Evolutionary conservation across 2,329 filamentous ascomycete genomes (phyloP).

Genomic region (Arthrobotrys iridis): DNA sequence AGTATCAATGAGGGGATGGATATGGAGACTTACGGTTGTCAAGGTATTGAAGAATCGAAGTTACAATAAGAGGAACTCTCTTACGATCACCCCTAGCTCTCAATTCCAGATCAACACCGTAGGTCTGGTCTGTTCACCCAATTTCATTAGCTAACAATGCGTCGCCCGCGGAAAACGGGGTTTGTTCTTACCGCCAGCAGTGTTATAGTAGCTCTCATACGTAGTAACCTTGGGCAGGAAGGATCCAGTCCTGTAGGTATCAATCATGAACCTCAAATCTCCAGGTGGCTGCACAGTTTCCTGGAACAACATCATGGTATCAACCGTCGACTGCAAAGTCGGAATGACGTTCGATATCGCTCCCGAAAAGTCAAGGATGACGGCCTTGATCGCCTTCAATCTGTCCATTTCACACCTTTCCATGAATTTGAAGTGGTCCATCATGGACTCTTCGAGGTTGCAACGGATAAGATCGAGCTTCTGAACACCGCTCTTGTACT

Average conservation of each 20-base stretch:
- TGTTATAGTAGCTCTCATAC: slow-evolving; percentile 99
- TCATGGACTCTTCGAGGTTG: slow-evolving; percentile 93
- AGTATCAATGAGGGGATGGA: background rate
- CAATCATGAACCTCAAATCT: slow-evolving; percentile 90
- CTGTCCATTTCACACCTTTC: slow-evolving; percentile 96
- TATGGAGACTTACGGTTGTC: slow-evolving; percentile 73
- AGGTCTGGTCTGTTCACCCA: slow-evolving; percentile 77
- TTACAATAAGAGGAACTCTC: slow-evolving; percentile 90
- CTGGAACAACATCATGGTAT: slow-evolving; percentile 99
- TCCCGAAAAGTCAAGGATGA: slow-evolving; percentile 95
- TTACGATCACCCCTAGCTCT: slow-evolving; percentile 93
- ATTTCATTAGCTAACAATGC: background rate
- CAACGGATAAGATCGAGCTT: slow-evolving; percentile 91
- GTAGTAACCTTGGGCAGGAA: slow-evolving; percentile 90
- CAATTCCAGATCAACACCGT: slow-evolving; percentile 97
- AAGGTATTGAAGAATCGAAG: slow-evolving; percentile 90
- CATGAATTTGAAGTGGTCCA: slow-evolving; percentile 91
- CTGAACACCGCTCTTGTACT: slow-evolving; percentile 85
- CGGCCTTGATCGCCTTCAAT: slow-evolving; percentile 96
- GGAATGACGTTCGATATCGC: slow-evolving; percentile 98
- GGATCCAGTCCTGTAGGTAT: slow-evolving; percentile 94
- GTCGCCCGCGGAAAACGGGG: too few relatives aligned
- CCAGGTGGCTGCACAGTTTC: slow-evolving; percentile 95
- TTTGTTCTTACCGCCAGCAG: slow-evolving; percentile 73
- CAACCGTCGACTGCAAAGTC: slow-evolving; percentile 91